Evolutionary conservation across 2,329 filamentous ascomycete species (phyloP).

Genomic region (Cercospora berteroae): DNA sequence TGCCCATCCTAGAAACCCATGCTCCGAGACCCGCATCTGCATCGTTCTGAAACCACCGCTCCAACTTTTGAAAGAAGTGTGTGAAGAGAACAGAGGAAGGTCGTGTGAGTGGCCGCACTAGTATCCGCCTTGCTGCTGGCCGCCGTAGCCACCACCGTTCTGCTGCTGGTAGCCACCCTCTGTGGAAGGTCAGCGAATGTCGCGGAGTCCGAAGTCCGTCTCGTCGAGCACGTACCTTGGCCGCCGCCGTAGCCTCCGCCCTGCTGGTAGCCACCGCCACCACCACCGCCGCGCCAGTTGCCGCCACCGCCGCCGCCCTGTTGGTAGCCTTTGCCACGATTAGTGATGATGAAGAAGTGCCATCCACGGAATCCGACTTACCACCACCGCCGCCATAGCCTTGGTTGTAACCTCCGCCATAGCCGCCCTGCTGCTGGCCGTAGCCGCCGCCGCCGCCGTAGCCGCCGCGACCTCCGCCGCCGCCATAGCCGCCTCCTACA

Average conservation of each 20-base stretch:
- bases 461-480: constrained; percentile 22
- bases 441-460: constrained; percentile 29
- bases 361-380: not conserved
- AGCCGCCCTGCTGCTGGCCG: constrained; percentile 30
- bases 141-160: constrained; percentile 32
- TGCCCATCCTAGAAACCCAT: constrained; percentile 20
- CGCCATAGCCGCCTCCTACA: constrained; percentile 21
- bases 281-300: constrained; percentile 33
- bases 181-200: constrained; percentile 20
- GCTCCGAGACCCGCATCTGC: constrained; percentile 13
- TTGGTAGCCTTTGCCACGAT: constrained; percentile 31
- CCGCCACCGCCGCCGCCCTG: constrained; percentile 17
- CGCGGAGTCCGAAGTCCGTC: not conserved
- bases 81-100: constrained; percentile 10
- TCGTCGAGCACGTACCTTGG: constrained; percentile 22
- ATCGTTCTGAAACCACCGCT: constrained; percentile 17
- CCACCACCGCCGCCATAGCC: constrained; percentile 35
- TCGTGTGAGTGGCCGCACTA: constrained; percentile 17
- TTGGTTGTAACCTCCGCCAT: constrained; percentile 29
- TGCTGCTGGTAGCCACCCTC: constrained; percentile 31
- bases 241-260: constrained; percentile 35
- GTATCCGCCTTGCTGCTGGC: constrained; percentile 30
- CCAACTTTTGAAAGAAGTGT: constrained; percentile 17
- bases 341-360: constrained; percentile 7
- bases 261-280: constrained; percentile 28